Evolutionary conservation across 257 asterid genomes (phyloP).

Genomic region (Lavandula angustifolia): DNA sequence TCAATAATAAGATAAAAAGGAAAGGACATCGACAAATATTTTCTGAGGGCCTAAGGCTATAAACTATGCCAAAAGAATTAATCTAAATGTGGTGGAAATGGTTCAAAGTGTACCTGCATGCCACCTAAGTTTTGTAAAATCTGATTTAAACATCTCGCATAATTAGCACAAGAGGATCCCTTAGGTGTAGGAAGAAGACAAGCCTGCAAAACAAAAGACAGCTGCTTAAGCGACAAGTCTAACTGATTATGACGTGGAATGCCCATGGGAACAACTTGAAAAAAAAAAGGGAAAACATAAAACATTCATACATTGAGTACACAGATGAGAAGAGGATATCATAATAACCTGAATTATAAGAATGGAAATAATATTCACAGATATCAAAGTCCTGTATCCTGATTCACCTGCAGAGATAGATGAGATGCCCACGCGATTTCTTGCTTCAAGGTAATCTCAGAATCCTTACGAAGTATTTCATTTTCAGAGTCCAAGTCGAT

Average conservation of each 20-base stretch:
- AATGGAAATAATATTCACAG: constrained; percentile 4
- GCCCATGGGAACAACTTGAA: constrained; percentile 15
- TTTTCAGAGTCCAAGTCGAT: constrained; percentile 95
- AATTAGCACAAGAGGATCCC: constrained; percentile 79
- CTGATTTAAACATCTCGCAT: constrained; percentile 88
- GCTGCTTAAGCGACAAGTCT: constrained; percentile 18
- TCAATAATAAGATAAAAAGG: constrained; percentile 40
- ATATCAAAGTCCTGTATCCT: constrained; percentile 7
- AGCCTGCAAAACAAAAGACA: constrained; percentile 57
- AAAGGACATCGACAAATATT: constrained; percentile 22
- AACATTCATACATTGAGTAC: neutral
- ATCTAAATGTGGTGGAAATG: constrained; percentile 14
- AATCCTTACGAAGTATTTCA: constrained; percentile 71
- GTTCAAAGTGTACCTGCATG: constrained; percentile 69
- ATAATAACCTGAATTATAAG: neutral
- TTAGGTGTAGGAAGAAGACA: constrained; percentile 92
- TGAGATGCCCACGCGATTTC: constrained; percentile 99
- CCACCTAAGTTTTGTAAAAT: constrained; percentile 75
- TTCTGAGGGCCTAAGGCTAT: neutral
- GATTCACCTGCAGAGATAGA: constrained; percentile 86
- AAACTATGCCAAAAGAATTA: neutral
- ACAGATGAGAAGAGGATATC: constrained; percentile 8
- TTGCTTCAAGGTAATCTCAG: constrained; percentile 85
- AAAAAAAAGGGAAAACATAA: constrained; percentile 2
- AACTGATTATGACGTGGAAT: constrained; percentile 21